phyloP scores from a whole-genome alignment of 1,284 basidiomycete genomes.

The Microbotryomycetes sp. region DNA sequence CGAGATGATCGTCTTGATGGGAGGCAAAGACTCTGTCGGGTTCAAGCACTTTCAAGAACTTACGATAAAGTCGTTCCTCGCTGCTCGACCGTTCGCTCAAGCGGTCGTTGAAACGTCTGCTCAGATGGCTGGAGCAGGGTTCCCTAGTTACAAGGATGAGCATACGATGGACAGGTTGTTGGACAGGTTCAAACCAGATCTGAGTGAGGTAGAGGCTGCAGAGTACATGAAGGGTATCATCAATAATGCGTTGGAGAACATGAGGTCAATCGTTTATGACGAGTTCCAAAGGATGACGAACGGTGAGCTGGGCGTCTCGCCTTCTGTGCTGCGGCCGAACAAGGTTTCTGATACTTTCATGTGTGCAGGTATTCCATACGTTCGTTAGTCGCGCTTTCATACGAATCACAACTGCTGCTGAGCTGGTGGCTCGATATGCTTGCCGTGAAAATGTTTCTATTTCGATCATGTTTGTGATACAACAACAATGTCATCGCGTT shows the following conservation, averaged over 20 bases:
- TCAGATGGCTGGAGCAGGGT: constrained; percentile 88
- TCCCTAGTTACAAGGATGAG: constrained; percentile 96
- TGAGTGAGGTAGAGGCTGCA: constrained; percentile 84
- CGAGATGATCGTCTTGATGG: constrained; percentile 98
- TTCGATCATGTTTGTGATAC: too few species aligned
- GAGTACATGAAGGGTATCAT: constrained; percentile 84
- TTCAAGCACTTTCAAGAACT: constrained; percentile 90
- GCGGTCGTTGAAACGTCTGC: constrained; percentile 81
- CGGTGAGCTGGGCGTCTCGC: too few species aligned
- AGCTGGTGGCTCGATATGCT: too few species aligned
- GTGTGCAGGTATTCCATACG: background rate
- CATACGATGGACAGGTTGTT: constrained; percentile 76
- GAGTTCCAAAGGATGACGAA: constrained; percentile 47
- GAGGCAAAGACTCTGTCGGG: constrained; percentile 83
- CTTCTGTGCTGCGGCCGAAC: background rate
- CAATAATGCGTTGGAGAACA: constrained; percentile 88
- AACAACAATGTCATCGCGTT: too few species aligned
- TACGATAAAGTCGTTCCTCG: constrained; percentile 92
- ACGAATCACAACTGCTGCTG: background rate
- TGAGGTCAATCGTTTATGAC: constrained; percentile 84
- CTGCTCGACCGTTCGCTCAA: constrained; percentile 81
- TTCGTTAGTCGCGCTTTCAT: background rate
- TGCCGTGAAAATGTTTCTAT: too few species aligned
- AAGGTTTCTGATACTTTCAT: background rate
- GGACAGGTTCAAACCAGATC: constrained; percentile 74